Evolutionary conservation across 164 flowering plant genomes (phyloP).

Genomic region (Houttuynia cordata): DNA sequence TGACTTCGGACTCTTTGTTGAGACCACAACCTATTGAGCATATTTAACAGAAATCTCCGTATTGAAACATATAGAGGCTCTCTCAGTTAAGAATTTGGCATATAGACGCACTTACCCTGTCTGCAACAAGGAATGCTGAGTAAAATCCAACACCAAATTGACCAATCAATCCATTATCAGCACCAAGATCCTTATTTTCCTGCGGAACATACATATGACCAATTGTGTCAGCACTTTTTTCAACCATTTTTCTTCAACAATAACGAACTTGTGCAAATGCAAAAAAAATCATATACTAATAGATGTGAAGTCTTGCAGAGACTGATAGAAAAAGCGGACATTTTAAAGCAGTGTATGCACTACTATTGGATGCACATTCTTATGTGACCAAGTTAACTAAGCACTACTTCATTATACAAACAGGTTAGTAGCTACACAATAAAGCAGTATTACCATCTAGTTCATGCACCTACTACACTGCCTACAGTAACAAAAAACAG

Average conservation of each 20-base stretch:
- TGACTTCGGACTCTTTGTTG: slow-evolving; percentile 87
- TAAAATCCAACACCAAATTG: slow-evolving; percentile 99
- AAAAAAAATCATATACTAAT: too few relatives aligned
- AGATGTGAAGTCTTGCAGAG: too few relatives aligned
- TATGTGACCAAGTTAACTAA: too few relatives aligned
- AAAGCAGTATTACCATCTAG: too few relatives aligned
- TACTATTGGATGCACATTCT: too few relatives aligned
- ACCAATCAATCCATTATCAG: slow-evolving; percentile 86
- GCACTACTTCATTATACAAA: too few relatives aligned
- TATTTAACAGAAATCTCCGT: neutral
- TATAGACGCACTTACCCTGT: slow-evolving; percentile 36
- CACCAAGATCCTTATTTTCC: slow-evolving; percentile 88
- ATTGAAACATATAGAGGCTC: too few relatives aligned
- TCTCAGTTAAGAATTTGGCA: neutral
- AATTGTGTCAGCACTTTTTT: neutral
- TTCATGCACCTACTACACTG: too few relatives aligned
- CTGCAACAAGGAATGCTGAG: slow-evolving; percentile 91
- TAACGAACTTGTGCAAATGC: neutral
- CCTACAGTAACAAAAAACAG: too few relatives aligned
- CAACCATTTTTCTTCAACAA: neutral
- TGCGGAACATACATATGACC: slow-evolving; percentile 11
- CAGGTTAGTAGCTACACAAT: too few relatives aligned
- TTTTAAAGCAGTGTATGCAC: too few relatives aligned
- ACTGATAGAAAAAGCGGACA: too few relatives aligned
- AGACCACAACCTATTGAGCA: slow-evolving; percentile 61